Percentiles rank a stretch among this genome's conserved stretches.
These are phyloP conservation scores for Saccharum spontaneum DNA, from an alignment of 176 grass and related monocot species.

Conservation along the genomic window DNA sequence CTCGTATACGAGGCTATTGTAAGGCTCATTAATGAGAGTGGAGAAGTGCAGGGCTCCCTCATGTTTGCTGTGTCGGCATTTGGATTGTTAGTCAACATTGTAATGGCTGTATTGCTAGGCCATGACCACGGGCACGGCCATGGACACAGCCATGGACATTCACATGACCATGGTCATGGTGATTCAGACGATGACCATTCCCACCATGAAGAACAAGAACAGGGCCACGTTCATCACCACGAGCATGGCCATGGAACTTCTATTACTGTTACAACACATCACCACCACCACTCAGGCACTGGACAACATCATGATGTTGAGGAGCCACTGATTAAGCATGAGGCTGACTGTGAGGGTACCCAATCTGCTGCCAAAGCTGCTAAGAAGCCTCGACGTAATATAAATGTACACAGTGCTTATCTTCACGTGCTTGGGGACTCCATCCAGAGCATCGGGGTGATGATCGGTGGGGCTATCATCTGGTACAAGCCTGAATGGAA, in stretches of 20 bases:
- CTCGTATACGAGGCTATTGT: conserved; percentile 92
- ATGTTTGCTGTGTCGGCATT: conserved; percentile 97
- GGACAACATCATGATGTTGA: conserved; percentile 44
- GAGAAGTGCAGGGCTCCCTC: conserved; percentile 78
- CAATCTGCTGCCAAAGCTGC: conserved; percentile 32
- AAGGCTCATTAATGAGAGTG: conserved; percentile 70
- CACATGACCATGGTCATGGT: conserved; percentile 48
- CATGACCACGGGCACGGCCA: conserved; percentile 93
- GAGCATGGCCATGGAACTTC: conserved; percentile 35
- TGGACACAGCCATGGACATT: conserved; percentile 47
- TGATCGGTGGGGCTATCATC: conserved; percentile 94
- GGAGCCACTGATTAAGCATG: conserved; percentile 62
- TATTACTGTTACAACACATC: conserved; percentile 52
- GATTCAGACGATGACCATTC: conserved; percentile 33
- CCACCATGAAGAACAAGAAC: conserved; percentile 43
- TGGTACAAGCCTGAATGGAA: conserved; percentile 99
- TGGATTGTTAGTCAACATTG: conserved; percentile 91
- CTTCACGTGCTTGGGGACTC: conserved; percentile 90
- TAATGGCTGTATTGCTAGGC: conserved; percentile 94
- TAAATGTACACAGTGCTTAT: conserved; percentile 98
- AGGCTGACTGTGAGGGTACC: conserved; percentile 24
- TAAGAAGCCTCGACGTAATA: conserved; percentile 73
- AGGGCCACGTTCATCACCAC: conserved; percentile 43
- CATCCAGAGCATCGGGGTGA: conserved; percentile 89
- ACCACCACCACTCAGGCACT: conserved; percentile 46